Base-by-base conservation (phyloP, 306 rosid genomes). In the Vigna reflexopilosa region DNA sequence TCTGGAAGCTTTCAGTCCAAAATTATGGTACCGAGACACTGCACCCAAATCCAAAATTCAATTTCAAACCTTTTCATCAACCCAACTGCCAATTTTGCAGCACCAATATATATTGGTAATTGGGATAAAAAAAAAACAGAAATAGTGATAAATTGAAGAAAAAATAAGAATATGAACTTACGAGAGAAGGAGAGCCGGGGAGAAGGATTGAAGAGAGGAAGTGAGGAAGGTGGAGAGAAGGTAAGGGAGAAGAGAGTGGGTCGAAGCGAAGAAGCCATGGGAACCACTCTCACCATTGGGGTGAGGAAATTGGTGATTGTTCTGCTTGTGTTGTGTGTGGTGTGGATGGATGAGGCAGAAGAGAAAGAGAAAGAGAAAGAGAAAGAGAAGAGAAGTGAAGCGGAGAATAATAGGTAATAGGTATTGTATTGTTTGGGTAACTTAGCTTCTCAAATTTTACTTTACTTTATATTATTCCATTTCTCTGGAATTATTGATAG, bases 181-280 rank as follows among this genome's bases (percentile, higher is more conserved):
- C 93, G 87, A 50, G 86, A 67, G 69, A 83, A 76, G 62, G 91
- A 72, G 83, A 87, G 85, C 16, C 76, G 45, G n/a, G 86, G 77
- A 58, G 85, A 50, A 38, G 79, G 88, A 74, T 64, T 38, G 87
- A 90, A 48, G 81, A 83, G 77, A 50, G 92, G 78, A 75, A 67
- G 81, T 77, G 91, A 77, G 30, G 75, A 80, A 22, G 73, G 72
- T 2, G 87, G 63, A 82, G 84, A 80, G 50, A 87, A 81, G 17
- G 79, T 71, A 40, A 93, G 81, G 19, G 97, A 87, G 0, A 93
- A 87, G 77, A 92, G 90, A 76, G 94, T 85, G 10, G 97, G 97
- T 30, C 93, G 87, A 83, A 94, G 79, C 19, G 97, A 87, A 72
- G 91, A 89, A 38, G 97, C 95, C 93, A 88, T 87, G 14, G 93